A percentile compares a stretch with the other conserved stretches of the same genome.
phyloP scores from a whole-genome alignment of 2,329 filamentous ascomycete species.

The Scopulariopsis brevicaulis region DNA sequence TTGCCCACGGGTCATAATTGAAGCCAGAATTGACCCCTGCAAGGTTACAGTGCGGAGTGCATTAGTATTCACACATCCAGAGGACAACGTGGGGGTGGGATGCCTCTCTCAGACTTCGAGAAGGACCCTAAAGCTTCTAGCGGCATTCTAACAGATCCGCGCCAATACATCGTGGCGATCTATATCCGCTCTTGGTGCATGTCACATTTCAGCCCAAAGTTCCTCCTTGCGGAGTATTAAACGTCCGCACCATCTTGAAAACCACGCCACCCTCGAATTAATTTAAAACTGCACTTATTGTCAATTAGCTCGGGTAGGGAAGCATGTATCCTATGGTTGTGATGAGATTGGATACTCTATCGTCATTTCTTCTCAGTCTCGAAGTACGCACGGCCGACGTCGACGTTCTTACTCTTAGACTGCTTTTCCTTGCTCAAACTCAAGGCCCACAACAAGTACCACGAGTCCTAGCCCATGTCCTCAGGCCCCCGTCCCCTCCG shows the following conservation, averaged over 20 bases:
- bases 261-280: background rate
- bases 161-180: background rate
- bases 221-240: background rate
- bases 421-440: background rate
- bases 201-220: background rate
- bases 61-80: background rate
- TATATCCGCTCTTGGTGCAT: background rate
- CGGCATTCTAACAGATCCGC: background rate
- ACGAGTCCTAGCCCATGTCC: no score
- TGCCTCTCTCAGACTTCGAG: background rate
- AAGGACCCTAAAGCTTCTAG: background rate
- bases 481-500: no score
- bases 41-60: background rate
- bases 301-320: no score
- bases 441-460: no score
- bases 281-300: background rate
- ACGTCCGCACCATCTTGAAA: background rate
- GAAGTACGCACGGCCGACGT: no score
- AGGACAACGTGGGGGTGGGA: background rate
- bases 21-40: no score
- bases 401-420: background rate
- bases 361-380: no score
- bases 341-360: no score
- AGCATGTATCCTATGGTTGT: no score
- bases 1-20: no score